These are phyloP conservation scores for Ampelomyces quisqualis DNA, from an alignment of 2,329 filamentous ascomycete genomes.

Conservation along the genomic window DNA sequence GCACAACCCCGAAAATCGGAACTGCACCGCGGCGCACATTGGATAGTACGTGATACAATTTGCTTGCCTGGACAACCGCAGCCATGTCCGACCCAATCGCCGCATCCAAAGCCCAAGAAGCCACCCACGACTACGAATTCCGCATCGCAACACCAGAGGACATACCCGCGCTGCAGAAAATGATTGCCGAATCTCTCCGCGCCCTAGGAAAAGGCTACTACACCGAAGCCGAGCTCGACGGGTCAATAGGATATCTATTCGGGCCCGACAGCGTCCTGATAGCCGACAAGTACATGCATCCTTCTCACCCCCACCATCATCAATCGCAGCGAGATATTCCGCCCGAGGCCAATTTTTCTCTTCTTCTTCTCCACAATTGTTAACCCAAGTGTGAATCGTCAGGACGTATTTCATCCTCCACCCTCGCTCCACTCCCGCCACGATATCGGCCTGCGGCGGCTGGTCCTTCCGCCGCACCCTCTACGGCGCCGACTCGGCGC, in stretches of 20 bases:
- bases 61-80: no score
- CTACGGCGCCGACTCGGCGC: slow-evolving; percentile 38
- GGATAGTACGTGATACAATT: no score
- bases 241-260: slow-evolving; percentile 41
- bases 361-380: no score
- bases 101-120: slow-evolving; percentile 37
- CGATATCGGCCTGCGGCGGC: slow-evolving; percentile 39
- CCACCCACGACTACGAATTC: slow-evolving; percentile 33
- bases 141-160: slow-evolving; percentile 32
- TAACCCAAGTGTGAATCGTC: no score
- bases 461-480: slow-evolving; percentile 42
- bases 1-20: no score
- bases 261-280: slow-evolving; percentile 40
- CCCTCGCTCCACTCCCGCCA: slow-evolving; percentile 17
- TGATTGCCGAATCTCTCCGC: slow-evolving; percentile 34
- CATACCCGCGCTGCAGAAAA: slow-evolving; percentile 32
- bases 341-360: no score
- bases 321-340: no score
- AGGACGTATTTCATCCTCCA: slow-evolving; percentile 41
- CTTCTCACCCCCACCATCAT: no score
- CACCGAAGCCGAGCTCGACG: slow-evolving; percentile 37
- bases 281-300: slow-evolving; percentile 28
- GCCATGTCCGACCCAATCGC: slow-evolving; percentile 31
- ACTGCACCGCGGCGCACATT: no score
- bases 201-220: slow-evolving; percentile 32